Conservation (phyloP, 495 filamentous ascomycete genomes). For the Neurospora sp. region DNA sequence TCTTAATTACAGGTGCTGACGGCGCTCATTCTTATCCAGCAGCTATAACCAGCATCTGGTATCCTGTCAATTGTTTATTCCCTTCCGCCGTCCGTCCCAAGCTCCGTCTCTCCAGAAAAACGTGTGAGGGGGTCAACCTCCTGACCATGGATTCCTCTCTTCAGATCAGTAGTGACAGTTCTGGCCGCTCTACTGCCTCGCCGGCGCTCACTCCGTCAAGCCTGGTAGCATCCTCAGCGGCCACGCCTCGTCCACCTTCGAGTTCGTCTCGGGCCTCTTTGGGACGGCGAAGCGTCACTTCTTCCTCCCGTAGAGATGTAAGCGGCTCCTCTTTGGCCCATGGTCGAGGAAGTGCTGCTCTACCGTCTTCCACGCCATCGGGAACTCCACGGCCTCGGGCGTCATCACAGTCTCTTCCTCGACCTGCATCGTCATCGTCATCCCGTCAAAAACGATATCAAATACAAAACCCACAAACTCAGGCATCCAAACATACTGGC, state of each 20-base stretch:
- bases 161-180: constrained; percentile 13
- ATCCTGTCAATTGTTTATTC: background rate
- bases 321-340: background rate
- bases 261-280: background rate
- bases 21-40: background rate
- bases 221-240: background rate
- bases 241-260: background rate
- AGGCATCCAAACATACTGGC: background rate
- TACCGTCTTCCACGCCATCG: background rate
- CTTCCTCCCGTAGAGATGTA: background rate
- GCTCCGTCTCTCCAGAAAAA: background rate
- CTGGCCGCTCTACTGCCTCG: background rate
- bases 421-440: background rate
- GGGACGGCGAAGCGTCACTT: background rate
- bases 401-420: background rate
- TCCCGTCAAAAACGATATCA: background rate
- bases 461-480: background rate
- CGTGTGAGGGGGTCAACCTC: background rate
- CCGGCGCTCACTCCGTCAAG: background rate
- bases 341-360: background rate
- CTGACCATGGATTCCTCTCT: background rate
- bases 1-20: background rate
- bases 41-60: background rate
- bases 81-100: background rate
- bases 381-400: background rate